Evolutionary conservation across 2,329 filamentous ascomycete species (phyloP).

Genomic region (Penicillium vulpinum): DNA sequence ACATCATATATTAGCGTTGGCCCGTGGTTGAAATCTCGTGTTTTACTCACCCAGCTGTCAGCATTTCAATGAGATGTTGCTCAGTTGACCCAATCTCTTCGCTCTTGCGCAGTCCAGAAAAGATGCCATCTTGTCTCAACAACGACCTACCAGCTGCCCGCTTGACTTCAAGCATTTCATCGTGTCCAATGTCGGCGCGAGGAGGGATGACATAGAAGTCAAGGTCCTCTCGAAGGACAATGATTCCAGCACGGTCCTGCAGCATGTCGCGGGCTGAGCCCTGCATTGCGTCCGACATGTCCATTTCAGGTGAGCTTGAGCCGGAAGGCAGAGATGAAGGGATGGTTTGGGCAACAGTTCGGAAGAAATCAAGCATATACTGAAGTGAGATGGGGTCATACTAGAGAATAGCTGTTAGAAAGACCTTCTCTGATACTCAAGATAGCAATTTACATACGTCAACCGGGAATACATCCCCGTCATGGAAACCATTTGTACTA

Average conservation of each 20-base stretch:
- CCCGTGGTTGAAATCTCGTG: not conserved
- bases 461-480: slow-evolving; percentile 92
- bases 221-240: slow-evolving; percentile 90
- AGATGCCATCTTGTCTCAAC: slow-evolving; percentile 88
- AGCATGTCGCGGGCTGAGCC: slow-evolving; percentile 72
- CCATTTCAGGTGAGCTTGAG: slow-evolving; percentile 58
- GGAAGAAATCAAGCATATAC: slow-evolving; percentile 99
- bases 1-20: slow-evolving; percentile 18
- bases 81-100: slow-evolving; percentile 96
- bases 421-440: not conserved
- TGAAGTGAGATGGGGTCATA: slow-evolving; percentile 95
- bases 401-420: slow-evolving; percentile 51
- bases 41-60: slow-evolving; percentile 82
- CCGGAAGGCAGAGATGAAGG: slow-evolving; percentile 65
- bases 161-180: slow-evolving; percentile 95
- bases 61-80: slow-evolving; percentile 98
- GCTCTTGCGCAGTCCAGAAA: slow-evolving; percentile 90
- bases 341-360: slow-evolving; percentile 93
- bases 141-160: slow-evolving; percentile 84
- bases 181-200: slow-evolving; percentile 74
- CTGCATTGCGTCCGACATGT: slow-evolving; percentile 70
- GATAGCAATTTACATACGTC: slow-evolving; percentile 67
- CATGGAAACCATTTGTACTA: slow-evolving; percentile 79
- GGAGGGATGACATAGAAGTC: slow-evolving; percentile 98
- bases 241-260: slow-evolving; percentile 89